Conservation (phyloP, 2,329 filamentous ascomycete genomes). For the Alternaria angustiovoidea region DNA sequence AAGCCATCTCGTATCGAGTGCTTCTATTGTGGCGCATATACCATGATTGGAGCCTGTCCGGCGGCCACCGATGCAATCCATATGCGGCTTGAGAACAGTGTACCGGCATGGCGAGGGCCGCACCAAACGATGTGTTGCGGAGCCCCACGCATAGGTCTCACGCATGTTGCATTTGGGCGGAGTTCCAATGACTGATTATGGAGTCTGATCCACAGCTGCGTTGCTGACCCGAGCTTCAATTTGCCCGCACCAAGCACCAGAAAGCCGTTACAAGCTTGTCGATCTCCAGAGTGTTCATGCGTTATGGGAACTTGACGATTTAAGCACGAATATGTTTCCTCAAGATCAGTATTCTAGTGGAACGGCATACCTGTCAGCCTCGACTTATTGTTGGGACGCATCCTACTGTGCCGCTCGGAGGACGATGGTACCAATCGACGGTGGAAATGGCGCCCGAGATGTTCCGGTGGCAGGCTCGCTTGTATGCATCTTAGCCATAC, state of each 20-base stretch:
- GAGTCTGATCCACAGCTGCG: slow-evolving; percentile 2
- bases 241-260: slow-evolving; percentile 9
- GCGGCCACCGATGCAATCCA: neutral
- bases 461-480: slow-evolving; percentile 19
- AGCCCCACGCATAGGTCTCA: slow-evolving; percentile 5
- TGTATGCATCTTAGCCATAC: slow-evolving; percentile 20
- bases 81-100: slow-evolving; percentile 3
- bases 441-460: slow-evolving; percentile 20
- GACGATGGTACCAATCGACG: slow-evolving; percentile 14
- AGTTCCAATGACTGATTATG: slow-evolving; percentile 10
- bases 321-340: neutral
- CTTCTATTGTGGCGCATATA: neutral
- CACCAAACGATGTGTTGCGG: slow-evolving; percentile 1
- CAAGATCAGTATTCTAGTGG: neutral
- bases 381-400: slow-evolving; percentile 13
- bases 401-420: slow-evolving; percentile 14
- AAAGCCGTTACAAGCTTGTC: slow-evolving; percentile 16
- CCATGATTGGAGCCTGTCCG: slow-evolving; percentile 1
- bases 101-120: slow-evolving; percentile 7
- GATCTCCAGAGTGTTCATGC: slow-evolving; percentile 5
- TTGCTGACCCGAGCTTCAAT: slow-evolving; percentile 9
- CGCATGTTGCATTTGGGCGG: slow-evolving; percentile 11
- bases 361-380: slow-evolving; percentile 11
- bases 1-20: neutral
- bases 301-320: neutral